Base-by-base conservation (phyloP, 257 asterid genomes). In the Petrea volubilis region DNA sequence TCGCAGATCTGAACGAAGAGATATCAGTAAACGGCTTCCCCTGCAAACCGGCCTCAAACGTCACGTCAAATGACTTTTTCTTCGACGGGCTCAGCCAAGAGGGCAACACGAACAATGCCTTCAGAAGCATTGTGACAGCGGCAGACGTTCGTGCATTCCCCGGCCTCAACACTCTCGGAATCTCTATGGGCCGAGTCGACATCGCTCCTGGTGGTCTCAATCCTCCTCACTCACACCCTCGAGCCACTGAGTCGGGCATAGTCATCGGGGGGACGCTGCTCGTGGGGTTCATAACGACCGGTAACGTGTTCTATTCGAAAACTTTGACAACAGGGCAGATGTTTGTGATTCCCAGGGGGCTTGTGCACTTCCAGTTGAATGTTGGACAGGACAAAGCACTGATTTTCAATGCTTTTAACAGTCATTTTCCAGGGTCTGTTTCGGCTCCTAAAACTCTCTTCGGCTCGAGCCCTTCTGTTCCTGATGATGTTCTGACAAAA, bases 61-160 rank as follows among this genome's bases (percentile, higher is more conserved):
- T 84, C n/a, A 73, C 73, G 23, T 78, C 83, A 4, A 43, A 79
- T 1, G 89, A 81, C 58, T 84, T 84, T 62, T 76, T 84, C 68
- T 79, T 73, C 50, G 77, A 77, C 14, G 89, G 85, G 23, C 66
- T 84, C 6, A 53, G 56, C 21, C 23, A n/a, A 43, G 76, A 70
- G 24, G 83, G 78, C 1, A 60, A 76, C 62, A 64, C 80, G 0
- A 61, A 25, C 5, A 38, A 38, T 38, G 2, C 44, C 44, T 3
- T 38, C 3, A 7, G 44, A 7, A 38, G 44, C 11, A 3, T 7
- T 0, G 14, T 38, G 14, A 38, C 11, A 7, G 13, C 7, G 11
- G 44, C 13, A 5, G 11, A 38, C 11, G 44, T 38, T 5, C 3
- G 7, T 0, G 44, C 44, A 10, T 38, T 38, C 11, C 44, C 44